Conservation (phyloP, 1,139 yeast genomes). For the Saccharomyces uvarum region DNA sequence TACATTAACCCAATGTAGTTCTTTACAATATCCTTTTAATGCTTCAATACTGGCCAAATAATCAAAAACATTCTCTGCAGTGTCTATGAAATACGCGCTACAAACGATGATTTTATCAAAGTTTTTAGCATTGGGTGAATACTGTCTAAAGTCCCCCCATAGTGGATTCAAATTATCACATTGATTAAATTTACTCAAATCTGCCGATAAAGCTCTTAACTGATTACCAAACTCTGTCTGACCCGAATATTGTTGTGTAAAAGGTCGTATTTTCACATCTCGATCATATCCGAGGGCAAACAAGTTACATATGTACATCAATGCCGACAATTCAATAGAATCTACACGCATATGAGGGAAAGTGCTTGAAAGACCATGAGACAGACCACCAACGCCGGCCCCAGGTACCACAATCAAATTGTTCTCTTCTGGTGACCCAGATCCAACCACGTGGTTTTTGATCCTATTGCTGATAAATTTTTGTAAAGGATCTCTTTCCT, state of each 20-base stretch:
- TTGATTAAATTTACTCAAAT: conserved; percentile 26
- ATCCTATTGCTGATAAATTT: conserved; percentile 38
- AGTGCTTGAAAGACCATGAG: conserved; percentile 49
- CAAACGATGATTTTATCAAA: conserved; percentile 52
- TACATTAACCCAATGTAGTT: conserved; percentile 68
- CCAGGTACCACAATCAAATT: conserved; percentile 67
- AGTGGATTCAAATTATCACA: conserved; percentile 46
- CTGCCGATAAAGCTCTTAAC: conserved; percentile 40
- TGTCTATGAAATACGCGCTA: conserved; percentile 73
- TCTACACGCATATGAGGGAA: conserved; percentile 42
- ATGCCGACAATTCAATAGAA: conserved; percentile 63
- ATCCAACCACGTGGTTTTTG: conserved; percentile 28
- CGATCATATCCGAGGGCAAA: conserved; percentile 38
- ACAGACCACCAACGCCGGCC: conserved; percentile 66
- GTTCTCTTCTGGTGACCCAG: conserved; percentile 11
- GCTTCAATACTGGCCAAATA: conserved; percentile 57
- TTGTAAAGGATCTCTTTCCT: conserved; percentile 48
- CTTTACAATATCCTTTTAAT: conserved; percentile 37
- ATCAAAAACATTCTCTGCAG: conserved; percentile 74
- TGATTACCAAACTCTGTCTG: conserved; percentile 48
- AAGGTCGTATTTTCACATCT: conserved; percentile 46
- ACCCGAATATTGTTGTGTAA: conserved; percentile 66
- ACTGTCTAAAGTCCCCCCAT: conserved; percentile 60
- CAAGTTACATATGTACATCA: conserved; percentile 60
- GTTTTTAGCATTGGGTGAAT: conserved; percentile 29